These are phyloP conservation scores for Ascochyta pisi DNA, from an alignment of 2,329 filamentous ascomycete species.

Conservation along the genomic window DNA sequence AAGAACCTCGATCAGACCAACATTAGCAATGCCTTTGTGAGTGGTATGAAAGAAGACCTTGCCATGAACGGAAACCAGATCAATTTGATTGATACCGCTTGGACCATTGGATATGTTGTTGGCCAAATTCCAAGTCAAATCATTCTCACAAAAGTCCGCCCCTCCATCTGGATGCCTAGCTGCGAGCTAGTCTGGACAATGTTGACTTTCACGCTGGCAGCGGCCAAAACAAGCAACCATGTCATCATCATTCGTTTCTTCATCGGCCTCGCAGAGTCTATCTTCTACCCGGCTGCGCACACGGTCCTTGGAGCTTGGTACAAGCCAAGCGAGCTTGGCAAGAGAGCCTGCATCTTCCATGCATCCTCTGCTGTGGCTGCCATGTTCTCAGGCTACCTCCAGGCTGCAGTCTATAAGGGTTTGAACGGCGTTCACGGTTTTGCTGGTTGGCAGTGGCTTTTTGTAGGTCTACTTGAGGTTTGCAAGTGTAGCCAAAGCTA, in stretches of 20 bases:
- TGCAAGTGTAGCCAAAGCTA: neutral
- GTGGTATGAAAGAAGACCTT: constrained; percentile 38
- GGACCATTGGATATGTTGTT: constrained; percentile 30
- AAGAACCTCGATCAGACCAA: constrained; percentile 38
- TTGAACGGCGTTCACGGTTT: constrained; percentile 26
- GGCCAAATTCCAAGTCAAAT: constrained; percentile 33
- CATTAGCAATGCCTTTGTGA: constrained; percentile 35
- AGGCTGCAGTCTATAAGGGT: constrained; percentile 28
- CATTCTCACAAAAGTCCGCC: constrained; percentile 30
- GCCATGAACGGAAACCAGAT: constrained; percentile 32
- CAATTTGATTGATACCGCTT: constrained; percentile 29
- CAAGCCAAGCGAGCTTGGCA: constrained; percentile 31
- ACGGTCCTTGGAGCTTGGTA: constrained; percentile 35
- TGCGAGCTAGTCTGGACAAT: constrained; percentile 32
- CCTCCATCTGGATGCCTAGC: constrained; percentile 29
- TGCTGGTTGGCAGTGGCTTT: constrained; percentile 34
- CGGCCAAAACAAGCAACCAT: constrained; percentile 30
- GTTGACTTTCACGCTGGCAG: constrained; percentile 30
- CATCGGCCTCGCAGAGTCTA: constrained; percentile 27
- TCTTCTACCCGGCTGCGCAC: constrained; percentile 30
- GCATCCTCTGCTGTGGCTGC: constrained; percentile 27
- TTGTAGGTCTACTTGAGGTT: constrained; percentile 13
- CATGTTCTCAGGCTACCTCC: constrained; percentile 35
- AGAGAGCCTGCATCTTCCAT: constrained; percentile 34
- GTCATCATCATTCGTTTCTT: constrained; percentile 34